phyloP scores from a whole-genome alignment of 495 filamentous ascomycete genomes.

The Neurospora sublineolata region DNA sequence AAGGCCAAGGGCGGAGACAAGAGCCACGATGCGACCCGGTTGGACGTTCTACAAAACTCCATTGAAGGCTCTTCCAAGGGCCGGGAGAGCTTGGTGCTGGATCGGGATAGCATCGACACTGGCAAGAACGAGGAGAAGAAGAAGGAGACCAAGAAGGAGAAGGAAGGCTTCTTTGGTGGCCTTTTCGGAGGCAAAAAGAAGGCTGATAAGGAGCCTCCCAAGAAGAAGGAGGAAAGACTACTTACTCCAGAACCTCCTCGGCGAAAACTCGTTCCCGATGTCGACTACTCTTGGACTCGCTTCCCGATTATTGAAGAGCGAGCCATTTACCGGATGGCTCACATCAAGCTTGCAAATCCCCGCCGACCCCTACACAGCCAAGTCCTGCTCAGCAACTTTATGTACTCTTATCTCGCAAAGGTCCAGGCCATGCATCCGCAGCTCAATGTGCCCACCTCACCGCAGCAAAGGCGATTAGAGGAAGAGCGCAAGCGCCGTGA shows the following conservation, averaged over 20 bases:
- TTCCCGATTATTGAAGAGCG: conserved; percentile 94
- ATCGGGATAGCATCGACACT: conserved; percentile 59
- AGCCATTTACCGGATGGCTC: conserved; percentile 96
- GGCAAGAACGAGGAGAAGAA: conserved; percentile 72
- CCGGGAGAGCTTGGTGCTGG: conserved; percentile 73
- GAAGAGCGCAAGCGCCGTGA: conserved; percentile 55
- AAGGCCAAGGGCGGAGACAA: conserved; percentile 48
- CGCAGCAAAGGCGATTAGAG: conserved; percentile 49
- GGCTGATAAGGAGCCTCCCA: conserved; percentile 51
- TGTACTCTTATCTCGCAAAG: conserved; percentile 98
- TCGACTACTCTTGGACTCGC: conserved; percentile 91
- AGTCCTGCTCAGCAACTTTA: conserved; percentile 96
- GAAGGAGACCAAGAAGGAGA: conserved; percentile 89
- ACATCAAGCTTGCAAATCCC: conserved; percentile 97
- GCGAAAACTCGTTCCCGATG: conserved; percentile 62
- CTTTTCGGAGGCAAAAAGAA: conserved; percentile 83
- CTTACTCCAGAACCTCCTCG: conserved; percentile 72
- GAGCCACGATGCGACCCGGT: conserved; percentile 58
- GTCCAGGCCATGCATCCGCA: conserved; percentile 97
- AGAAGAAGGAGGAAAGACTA: conserved; percentile 58
- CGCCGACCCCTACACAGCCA: conserved; percentile 86
- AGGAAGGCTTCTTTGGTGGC: conserved; percentile 70
- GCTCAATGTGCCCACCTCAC: conserved; percentile 61
- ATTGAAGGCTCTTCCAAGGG: conserved; percentile 55
- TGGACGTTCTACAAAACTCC: conserved; percentile 73